Evolutionary conservation across 75 land plant species (phyloP).

Genomic region (Isoetes taiwanensis): DNA sequence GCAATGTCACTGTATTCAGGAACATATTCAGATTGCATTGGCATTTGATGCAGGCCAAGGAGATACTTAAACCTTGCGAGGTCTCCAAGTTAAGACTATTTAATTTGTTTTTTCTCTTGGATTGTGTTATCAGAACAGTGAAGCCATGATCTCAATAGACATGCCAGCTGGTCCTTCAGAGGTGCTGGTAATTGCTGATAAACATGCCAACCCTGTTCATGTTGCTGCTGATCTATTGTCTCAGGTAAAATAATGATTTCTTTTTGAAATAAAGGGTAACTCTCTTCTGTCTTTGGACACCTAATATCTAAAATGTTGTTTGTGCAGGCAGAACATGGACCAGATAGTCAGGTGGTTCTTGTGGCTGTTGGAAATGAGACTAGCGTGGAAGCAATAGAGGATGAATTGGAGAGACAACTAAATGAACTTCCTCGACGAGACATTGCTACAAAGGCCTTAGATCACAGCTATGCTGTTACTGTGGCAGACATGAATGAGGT

Average conservation of each 20-base stretch:
- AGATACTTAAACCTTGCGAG: too few species aligned
- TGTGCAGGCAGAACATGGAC: conserved; percentile 96
- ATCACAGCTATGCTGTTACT: conserved; percentile 73
- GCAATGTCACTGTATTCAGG: neutral
- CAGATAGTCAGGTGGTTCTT: conserved; percentile 97
- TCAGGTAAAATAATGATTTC: conserved; percentile 42
- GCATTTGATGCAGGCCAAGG: too few species aligned
- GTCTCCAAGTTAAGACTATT: too few species aligned
- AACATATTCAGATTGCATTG: neutral
- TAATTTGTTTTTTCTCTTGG: neutral
- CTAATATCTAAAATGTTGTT: neutral
- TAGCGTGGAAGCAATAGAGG: conserved; percentile 52
- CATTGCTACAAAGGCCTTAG: conserved; percentile 74
- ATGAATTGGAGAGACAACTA: conserved; percentile 64
- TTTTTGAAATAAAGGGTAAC: neutral
- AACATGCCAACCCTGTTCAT: conserved; percentile 70
- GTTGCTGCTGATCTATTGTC: conserved; percentile 96
- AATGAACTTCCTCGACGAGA: conserved; percentile 68
- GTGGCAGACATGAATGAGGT: conserved; percentile 86
- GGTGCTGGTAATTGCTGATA: conserved; percentile 94
- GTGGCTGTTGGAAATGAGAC: conserved; percentile 75
- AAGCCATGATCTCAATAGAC: conserved; percentile 95
- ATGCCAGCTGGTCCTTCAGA: conserved; percentile 99
- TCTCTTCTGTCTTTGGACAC: neutral
- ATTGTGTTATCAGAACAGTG: conserved; percentile 68